Base-by-base conservation (phyloP, 2,329 filamentous ascomycete genomes). In the Incumbomyces delicatus region DNA sequence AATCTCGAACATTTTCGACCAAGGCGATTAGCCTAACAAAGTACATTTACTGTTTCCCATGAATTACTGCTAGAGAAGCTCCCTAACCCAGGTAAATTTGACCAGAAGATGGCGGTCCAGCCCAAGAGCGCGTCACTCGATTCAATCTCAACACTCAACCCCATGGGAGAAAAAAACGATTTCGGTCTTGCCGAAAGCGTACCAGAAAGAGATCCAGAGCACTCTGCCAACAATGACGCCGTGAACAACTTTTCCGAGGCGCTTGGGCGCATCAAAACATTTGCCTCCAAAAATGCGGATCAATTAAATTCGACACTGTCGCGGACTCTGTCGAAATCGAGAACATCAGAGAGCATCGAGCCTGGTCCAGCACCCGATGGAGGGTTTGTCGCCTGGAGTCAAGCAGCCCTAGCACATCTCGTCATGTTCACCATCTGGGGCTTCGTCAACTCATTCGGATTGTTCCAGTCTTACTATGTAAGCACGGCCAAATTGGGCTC, bases 351-450 rank as follows among this genome's bases (percentile, higher is more conserved):
- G 22, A 38, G 18, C 5, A 18, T 45, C 12, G 42, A 45, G n/a
- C 50, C 63, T 10, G 65, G 63, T 0, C 66, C 65, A 11, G 64
- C 67, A 10, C 66, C 67, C 4, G 67, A 79, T 46, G 76, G 76
- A 6, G 76, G 76, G 1, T 56, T 71, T 22, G 57, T 63, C 29
- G 76, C 76, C n/a, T 79, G 75, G 75, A 61, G 68, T 1, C 76
- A 79, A 55, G 74, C 74, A 2, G 64, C 68, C 1, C 64, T 75
- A 10, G 70, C 64, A 1, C 75, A 75, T 54, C 61, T 74, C 40
- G 66, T 77, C 38, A 74, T 76, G 53, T 74, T 78, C 58, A 77
- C 73, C 53, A 75, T 76, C 1, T 80, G 77, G 69, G 66, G 67
- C 3, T 73, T 70, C 49, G 67, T 74, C 55, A 72, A 69, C 37